Base-by-base conservation (phyloP, 2,329 filamentous ascomycete genomes). In the Penicillium decumbens region DNA sequence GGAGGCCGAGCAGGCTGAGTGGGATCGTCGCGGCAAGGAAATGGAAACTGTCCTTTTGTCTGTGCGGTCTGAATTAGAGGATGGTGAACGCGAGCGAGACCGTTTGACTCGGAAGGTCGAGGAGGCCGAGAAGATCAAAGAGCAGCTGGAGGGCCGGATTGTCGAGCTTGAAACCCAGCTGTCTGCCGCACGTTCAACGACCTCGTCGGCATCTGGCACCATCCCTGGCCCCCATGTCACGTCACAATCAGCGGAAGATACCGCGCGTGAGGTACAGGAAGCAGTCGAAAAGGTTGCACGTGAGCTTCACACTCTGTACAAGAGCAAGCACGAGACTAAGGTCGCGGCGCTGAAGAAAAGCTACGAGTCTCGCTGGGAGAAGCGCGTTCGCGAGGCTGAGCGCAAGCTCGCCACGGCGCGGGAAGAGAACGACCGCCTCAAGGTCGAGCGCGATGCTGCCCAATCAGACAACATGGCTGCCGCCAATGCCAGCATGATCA, bases 271-370 rank as follows among this genome's bases (percentile, higher is more conserved):
- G 56, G 87, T 95, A 43, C 91, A 96, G 65, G 78, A 88, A 39
- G 87, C 87, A 1, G 87, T 92, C 20, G 89, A 95, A 71, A 89
- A 91, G 58, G 90, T 97, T 35, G 91, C 92, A n/a, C 82, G 89
- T 27, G 93, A 98, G 66, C 79, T 98, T 35, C 93, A 98, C 67
- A 80, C 85, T 0, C 79, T 95, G 9, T 98, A 98, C 80, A 97
- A 96, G 75, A 84, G 87, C 66, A 98, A 98, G 74, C 93, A 98
- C 68, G 92, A 97, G 75, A 89, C 85, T 55, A 98, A 98, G 75
- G 92, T 97, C 39, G 82, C 88, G 1, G 92, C 91, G 3, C 78
- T 98, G 57, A 97, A 85, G 67, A 82, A 84, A 61, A 82, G 79
- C 64, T 85, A 97, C 72, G 89, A 96, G 69, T 81, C 81, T 41